A percentile compares a stretch with the other conserved stretches of the same genome.
These are phyloP conservation scores for Bullera alba DNA, from an alignment of 768 basidiomycete species.

Conservation along the genomic window DNA sequence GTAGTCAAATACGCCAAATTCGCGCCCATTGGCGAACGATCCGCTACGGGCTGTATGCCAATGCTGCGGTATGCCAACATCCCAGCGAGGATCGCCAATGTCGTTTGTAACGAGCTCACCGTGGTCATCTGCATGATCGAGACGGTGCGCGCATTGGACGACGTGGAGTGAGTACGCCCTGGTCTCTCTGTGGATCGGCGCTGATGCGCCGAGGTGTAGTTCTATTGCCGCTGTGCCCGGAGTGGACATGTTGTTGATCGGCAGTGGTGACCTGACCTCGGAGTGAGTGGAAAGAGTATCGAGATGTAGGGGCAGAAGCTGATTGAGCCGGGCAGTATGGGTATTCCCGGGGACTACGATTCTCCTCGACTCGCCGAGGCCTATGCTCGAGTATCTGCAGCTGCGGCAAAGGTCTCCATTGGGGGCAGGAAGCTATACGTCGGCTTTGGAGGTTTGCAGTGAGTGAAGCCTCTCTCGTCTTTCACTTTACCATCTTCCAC, in stretches of 20 bases:
- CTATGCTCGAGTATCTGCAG: slow-evolving; percentile 15
- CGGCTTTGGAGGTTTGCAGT: slow-evolving; percentile 34
- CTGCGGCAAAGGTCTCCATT: slow-evolving; percentile 17
- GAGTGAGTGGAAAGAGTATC: slow-evolving; percentile 19
- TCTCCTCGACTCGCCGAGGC: slow-evolving; percentile 13
- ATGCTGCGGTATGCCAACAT: slow-evolving; percentile 20
- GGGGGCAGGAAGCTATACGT: slow-evolving; percentile 15
- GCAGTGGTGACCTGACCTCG: slow-evolving; percentile 19
- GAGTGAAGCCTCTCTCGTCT: too few species aligned
- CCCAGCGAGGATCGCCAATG: slow-evolving; percentile 19
- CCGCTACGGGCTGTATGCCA: slow-evolving; percentile 24
- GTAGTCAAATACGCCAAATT: slow-evolving; percentile 27
- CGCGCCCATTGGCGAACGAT: slow-evolving; percentile 26
- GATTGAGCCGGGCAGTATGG: slow-evolving; percentile 20
- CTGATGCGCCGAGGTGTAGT: slow-evolving; percentile 6
- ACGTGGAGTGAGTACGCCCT: slow-evolving; percentile 18
- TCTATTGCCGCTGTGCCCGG: slow-evolving; percentile 33
- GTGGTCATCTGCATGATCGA: slow-evolving; percentile 33
- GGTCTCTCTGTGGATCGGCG: neutral
- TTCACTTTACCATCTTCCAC: too few species aligned
- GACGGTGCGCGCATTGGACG: slow-evolving; percentile 17
- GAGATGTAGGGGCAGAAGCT: neutral
- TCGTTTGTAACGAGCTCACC: slow-evolving; percentile 20
- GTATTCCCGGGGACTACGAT: slow-evolving; percentile 33
- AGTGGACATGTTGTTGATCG: slow-evolving; percentile 27